These are phyloP conservation scores for Candida dajiaensis DNA, from an alignment of 805 yeast genomes.

Conservation along the genomic window DNA sequence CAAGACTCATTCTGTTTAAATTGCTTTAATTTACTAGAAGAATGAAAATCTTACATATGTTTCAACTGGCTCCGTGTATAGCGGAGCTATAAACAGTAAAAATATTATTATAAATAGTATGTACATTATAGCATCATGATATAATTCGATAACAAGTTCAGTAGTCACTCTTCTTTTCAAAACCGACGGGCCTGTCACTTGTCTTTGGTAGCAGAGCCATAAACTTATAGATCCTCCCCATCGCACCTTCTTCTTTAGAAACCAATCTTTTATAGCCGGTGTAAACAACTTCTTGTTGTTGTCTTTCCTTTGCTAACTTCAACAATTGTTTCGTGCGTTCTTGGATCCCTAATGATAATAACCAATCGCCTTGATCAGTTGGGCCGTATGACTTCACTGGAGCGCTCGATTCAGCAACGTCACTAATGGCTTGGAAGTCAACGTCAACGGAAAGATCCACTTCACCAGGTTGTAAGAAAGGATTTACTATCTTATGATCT, in stretches of 20 bases:
- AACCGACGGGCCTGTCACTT: neutral
- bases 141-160: neutral
- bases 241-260: slow-evolving; percentile 50
- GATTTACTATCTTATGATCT: slow-evolving; percentile 67
- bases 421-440: slow-evolving; percentile 58
- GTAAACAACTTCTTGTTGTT: slow-evolving; percentile 46
- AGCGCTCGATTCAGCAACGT: slow-evolving; percentile 19
- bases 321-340: slow-evolving; percentile 58
- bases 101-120: neutral
- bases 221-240: slow-evolving; percentile 78
- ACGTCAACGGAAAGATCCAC: slow-evolving; percentile 83
- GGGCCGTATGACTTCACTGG: slow-evolving; percentile 44
- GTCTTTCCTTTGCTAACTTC: slow-evolving; percentile 31
- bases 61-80: too few relatives aligned
- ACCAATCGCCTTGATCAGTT: slow-evolving; percentile 72
- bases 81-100: neutral
- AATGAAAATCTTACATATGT: too few relatives aligned
- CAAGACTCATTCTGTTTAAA: neutral
- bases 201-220: slow-evolving; percentile 28
- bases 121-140: too few relatives aligned
- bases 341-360: slow-evolving; percentile 70
- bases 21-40: too few relatives aligned
- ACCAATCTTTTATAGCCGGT: slow-evolving; percentile 58
- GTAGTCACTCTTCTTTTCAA: neutral
- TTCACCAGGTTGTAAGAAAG: slow-evolving; percentile 69